These are phyloP conservation scores for Trichoderma guizhouense DNA, from an alignment of 2,329 filamentous ascomycete species.

Conservation along the genomic window DNA sequence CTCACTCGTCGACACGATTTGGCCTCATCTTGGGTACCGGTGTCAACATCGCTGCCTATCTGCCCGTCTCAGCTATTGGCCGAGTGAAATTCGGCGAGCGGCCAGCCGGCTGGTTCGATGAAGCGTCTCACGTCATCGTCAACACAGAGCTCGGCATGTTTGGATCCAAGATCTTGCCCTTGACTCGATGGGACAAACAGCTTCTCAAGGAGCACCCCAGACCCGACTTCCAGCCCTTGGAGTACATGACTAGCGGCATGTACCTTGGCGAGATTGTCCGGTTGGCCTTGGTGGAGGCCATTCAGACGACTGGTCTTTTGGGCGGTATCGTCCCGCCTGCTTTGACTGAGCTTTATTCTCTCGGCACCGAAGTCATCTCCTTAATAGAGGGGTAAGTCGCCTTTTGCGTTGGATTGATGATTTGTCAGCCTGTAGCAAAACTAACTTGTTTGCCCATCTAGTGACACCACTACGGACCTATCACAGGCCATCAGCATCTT, in stretches of 20 bases:
- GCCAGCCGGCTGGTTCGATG: constrained; percentile 53
- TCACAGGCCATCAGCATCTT: constrained; percentile 48
- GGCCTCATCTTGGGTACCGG: constrained; percentile 66
- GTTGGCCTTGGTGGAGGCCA: constrained; percentile 55
- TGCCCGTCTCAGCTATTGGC: constrained; percentile 56
- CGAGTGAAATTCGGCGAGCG: constrained; percentile 55
- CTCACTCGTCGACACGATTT: constrained; percentile 56
- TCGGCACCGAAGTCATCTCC: constrained; percentile 60
- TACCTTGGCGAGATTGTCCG: constrained; percentile 66
- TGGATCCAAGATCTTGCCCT: constrained; percentile 54
- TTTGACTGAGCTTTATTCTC: constrained; percentile 50
- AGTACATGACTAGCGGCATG: constrained; percentile 61
- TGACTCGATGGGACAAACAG: constrained; percentile 58
- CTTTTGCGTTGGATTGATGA: not conserved
- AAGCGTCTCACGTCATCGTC: constrained; percentile 60
- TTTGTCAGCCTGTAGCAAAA: not conserved
- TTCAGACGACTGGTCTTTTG: constrained; percentile 51
- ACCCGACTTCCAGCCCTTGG: constrained; percentile 60
- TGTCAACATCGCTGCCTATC: constrained; percentile 62
- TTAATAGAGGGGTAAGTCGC: constrained; percentile 52
- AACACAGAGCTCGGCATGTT: constrained; percentile 69
- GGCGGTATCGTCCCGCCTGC: constrained; percentile 55
- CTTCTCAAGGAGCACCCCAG: constrained; percentile 51
- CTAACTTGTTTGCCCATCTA: constrained; percentile 29
- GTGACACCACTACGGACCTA: constrained; percentile 44